A percentile compares a stretch with the other conserved stretches of the same genome.
Evolutionary conservation across 495 filamentous ascomycete species (phyloP).

Genomic region (Penicillium daleae): DNA sequence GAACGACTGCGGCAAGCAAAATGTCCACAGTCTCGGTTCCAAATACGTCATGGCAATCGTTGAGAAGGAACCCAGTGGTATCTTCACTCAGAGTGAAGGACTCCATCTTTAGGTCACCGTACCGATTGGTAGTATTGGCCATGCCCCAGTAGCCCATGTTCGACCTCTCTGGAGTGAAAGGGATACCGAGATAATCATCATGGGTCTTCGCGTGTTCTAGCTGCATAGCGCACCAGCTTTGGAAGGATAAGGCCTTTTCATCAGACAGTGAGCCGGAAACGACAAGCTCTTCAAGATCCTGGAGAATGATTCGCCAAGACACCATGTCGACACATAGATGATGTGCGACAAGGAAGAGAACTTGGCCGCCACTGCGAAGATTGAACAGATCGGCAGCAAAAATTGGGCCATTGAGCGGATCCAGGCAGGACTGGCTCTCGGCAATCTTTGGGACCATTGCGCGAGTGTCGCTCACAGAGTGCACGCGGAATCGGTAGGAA

Average conservation of each 20-base stretch:
- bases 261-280: conserved; percentile 39
- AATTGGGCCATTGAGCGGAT: conserved; percentile 48
- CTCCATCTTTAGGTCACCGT: conserved; percentile 51
- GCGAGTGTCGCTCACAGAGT: conserved; percentile 34
- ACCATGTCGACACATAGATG: conserved; percentile 72
- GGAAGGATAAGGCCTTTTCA: conserved; percentile 60
- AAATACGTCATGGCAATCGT: conserved; percentile 48
- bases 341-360: conserved; percentile 67
- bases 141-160: conserved; percentile 58
- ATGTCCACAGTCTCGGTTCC: conserved; percentile 59
- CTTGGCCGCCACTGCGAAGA: conserved; percentile 52
- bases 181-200: conserved; percentile 29
- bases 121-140: conserved; percentile 47
- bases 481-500: conserved; percentile 45
- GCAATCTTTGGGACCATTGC: conserved; percentile 39
- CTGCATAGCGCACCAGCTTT: conserved; percentile 61
- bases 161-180: conserved; percentile 38
- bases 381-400: conserved; percentile 56
- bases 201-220: conserved; percentile 40
- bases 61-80: conserved; percentile 48
- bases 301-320: conserved; percentile 69
- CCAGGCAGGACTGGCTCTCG: conserved; percentile 45
- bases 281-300: conserved; percentile 69
- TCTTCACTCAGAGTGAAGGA: conserved; percentile 49
- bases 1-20: conserved; percentile 51